A percentile compares a stretch with the other conserved stretches of the same genome.
Conservation (phyloP, 768 basidiomycete species). For the Chlorophyllum brunneum region DNA sequence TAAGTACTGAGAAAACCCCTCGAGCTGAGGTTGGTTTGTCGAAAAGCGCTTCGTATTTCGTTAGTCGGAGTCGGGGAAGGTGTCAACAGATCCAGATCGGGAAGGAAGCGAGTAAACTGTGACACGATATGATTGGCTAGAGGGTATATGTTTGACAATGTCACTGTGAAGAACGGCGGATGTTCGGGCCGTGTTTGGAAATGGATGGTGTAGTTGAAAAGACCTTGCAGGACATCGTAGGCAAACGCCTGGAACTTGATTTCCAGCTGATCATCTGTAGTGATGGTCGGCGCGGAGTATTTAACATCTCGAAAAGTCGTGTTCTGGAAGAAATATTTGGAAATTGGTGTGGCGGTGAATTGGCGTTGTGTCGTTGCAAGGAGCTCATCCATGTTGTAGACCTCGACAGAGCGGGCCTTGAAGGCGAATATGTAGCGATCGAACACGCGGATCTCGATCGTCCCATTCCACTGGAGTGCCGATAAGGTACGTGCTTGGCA, state of each 20-base stretch:
- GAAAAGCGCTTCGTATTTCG: background rate
- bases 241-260: slow-evolving; percentile 36
- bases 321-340: slow-evolving; percentile 22
- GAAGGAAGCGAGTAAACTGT: slow-evolving; percentile 9
- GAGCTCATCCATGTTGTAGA: slow-evolving; percentile 26
- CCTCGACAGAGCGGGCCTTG: slow-evolving; percentile 47
- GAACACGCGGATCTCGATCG: slow-evolving; percentile 41
- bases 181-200: slow-evolving; percentile 15
- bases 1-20: slow-evolving; percentile 50
- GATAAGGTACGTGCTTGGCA: background rate
- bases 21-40: slow-evolving; percentile 13
- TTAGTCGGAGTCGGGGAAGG: slow-evolving; percentile 10
- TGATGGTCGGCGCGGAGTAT: slow-evolving; percentile 24
- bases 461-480: slow-evolving; percentile 31
- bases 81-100: slow-evolving; percentile 6
- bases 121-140: slow-evolving; percentile 26
- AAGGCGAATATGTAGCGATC: slow-evolving; percentile 50
- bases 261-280: background rate
- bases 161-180: slow-evolving; percentile 26
- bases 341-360: slow-evolving; percentile 2
- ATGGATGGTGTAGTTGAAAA: slow-evolving; percentile 44
- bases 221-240: slow-evolving; percentile 43
- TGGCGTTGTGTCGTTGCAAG: slow-evolving; percentile 6
- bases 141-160: slow-evolving; percentile 39
- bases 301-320: slow-evolving; percentile 42